A percentile compares a stretch with the other conserved stretches of the same genome.
Evolutionary conservation across 768 basidiomycete genomes (phyloP).

Genomic region (Infundibulicybe gibba): DNA sequence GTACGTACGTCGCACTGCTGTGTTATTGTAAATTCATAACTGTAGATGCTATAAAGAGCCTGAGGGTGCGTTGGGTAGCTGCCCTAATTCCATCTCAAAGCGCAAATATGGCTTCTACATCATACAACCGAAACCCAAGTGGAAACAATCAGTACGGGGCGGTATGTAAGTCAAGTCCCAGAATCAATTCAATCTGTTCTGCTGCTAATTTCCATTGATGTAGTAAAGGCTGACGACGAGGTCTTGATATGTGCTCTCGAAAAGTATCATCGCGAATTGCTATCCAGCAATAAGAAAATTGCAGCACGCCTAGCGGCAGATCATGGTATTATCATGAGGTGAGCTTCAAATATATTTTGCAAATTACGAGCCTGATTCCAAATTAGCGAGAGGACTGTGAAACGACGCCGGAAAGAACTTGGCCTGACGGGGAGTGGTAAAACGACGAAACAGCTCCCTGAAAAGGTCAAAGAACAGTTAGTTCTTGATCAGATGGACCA

Average conservation of each 20-base stretch:
- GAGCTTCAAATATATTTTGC: neutral
- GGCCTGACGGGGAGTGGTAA: constrained; percentile 7
- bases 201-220: neutral
- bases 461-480: constrained; percentile 5
- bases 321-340: constrained; percentile 3
- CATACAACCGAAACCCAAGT: constrained; percentile 1
- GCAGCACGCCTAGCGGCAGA: constrained; percentile 1
- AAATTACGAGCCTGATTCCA: neutral
- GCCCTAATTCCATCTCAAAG: too few species aligned
- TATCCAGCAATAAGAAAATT: constrained; percentile 2
- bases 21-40: too few species aligned
- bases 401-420: constrained; percentile 7
- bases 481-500: constrained; percentile 11
- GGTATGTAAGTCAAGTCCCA: neutral
- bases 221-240: constrained; percentile 1
- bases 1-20: too few species aligned
- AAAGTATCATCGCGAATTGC: constrained; percentile 1
- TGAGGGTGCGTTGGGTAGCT: too few species aligned
- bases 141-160: constrained; percentile 1
- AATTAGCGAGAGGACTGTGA: constrained; percentile 11
- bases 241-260: neutral
- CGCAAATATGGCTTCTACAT: too few species aligned
- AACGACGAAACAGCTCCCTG: constrained; percentile 5
- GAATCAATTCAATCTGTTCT: neutral
- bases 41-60: too few species aligned